Evolutionary conservation across 345 rosid genomes (phyloP).

Genomic region (Gossypium stocksii): DNA sequence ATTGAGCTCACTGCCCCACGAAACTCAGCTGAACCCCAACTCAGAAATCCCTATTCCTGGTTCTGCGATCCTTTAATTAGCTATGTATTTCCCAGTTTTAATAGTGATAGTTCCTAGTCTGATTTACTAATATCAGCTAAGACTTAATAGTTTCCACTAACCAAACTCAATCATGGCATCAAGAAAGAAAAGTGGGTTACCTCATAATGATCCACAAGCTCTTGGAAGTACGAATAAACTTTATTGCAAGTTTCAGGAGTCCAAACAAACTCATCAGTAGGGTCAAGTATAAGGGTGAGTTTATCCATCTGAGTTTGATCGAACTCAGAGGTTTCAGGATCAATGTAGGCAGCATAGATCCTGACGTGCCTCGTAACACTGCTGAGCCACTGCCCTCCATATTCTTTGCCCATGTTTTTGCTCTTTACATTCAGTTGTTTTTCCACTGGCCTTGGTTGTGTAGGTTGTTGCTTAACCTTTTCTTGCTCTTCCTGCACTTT

Average conservation of each 20-base stretch:
- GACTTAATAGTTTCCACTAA: neutral
- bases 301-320: conserved; percentile 83
- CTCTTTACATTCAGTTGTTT: conserved; percentile 69
- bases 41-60: no score
- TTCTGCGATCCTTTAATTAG: no score
- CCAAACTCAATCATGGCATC: neutral
- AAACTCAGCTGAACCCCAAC: no score
- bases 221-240: conserved; percentile 80
- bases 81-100: no score
- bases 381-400: conserved; percentile 79
- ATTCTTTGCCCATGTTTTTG: conserved; percentile 61
- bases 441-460: conserved; percentile 74
- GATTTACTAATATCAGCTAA: neutral
- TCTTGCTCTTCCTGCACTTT: conserved; percentile 17
- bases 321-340: conserved; percentile 62
- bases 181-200: conserved; percentile 20
- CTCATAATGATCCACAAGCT: conserved; percentile 97
- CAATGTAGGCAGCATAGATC: conserved; percentile 74
- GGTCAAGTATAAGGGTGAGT: conserved; percentile 86
- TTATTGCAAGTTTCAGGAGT: conserved; percentile 56
- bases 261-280: conserved; percentile 81
- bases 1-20: no score
- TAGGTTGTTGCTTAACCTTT: conserved; percentile 28
- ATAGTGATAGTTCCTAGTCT: no score
- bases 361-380: conserved; percentile 66